Percentiles rank a stretch among this genome's conserved stretches.
Evolutionary conservation across 2,329 filamentous ascomycete genomes (phyloP).

Genomic region (Erysiphe pulchra): DNA sequence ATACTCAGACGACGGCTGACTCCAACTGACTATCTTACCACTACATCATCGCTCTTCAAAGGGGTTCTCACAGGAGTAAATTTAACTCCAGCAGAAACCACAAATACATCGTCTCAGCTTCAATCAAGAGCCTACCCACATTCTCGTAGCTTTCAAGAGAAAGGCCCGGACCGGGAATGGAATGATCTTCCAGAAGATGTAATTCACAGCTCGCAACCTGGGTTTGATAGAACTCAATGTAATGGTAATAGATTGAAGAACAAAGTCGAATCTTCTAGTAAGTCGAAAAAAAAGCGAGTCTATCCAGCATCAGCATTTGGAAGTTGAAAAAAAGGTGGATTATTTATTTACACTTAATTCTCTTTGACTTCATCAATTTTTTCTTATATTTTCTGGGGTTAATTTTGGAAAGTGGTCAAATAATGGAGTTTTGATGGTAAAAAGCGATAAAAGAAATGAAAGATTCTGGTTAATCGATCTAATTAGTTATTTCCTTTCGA

Average conservation of each 20-base stretch:
- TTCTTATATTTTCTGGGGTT: conserved; percentile 1
- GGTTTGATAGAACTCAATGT: conserved; percentile 11
- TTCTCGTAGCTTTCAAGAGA: conserved; percentile 27
- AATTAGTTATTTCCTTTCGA: neutral
- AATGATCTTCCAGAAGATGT: conserved; percentile 39
- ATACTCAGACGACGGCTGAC: conserved; percentile 22
- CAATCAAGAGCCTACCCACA: neutral
- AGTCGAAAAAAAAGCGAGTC: conserved; percentile 27
- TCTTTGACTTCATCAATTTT: too few relatives aligned
- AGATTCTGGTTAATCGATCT: neutral
- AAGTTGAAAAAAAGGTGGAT: neutral
- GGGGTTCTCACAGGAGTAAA: conserved; percentile 1
- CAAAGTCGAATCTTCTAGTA: conserved; percentile 12
- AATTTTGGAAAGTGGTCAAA: neutral
- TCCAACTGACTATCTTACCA: conserved; percentile 7
- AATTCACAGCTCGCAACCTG: conserved; percentile 26
- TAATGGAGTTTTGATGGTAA: neutral
- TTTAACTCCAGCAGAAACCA: conserved; percentile 1
- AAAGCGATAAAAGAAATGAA: neutral
- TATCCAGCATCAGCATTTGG: conserved; percentile 39
- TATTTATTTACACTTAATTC: too few relatives aligned
- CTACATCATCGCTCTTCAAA: conserved; percentile 13
- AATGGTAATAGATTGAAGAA: conserved; percentile 8
- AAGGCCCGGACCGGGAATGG: conserved; percentile 34
- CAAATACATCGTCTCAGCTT: neutral